Base-by-base conservation (phyloP, 1,139 yeast species). In the Suhomyces bokatorum region DNA sequence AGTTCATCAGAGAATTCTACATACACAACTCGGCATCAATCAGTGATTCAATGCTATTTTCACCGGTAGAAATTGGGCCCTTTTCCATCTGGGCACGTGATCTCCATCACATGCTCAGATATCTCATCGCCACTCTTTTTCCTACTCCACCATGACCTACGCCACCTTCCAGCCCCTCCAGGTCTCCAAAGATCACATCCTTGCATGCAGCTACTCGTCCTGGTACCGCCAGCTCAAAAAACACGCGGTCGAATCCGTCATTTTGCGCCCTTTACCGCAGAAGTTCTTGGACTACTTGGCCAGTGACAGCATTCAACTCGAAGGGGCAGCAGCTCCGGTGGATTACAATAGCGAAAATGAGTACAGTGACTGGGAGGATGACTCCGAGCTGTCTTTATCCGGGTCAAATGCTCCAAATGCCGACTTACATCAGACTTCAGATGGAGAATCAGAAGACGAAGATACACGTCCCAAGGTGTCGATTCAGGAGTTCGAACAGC, bases 231-330 rank as follows among this genome's bases (percentile, higher is more conserved):
- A 64, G 40, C 87, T 87, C 60, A 66, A 71, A 43, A 60, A 67
- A 1, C 66, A 81, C 49, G 65, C 78, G 0, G 80, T 59, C 80
- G 74, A 77, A 41, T 70, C 88, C 0, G 63, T 68, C 28, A 72
- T 90, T 6, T 62, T 91, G 24, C 70, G 66, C 43, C 89, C 95
- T 0, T 61, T 89, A 6, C 95, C 97, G 0, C 55, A 65, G 24
- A 73, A 69, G 17, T 93, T 93, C 58, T 62, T 90, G 2, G 78
- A 80, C 10, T 93, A 91, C 59, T 64, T 93, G 44, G 72, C 77
- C 22, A 76, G 82, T 34, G 99, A 93, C 53, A 93, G 95, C 16
- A 87, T 93, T 38, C 70, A 67, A 37, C 66, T 93, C 33, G 93
- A 93, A 0, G 72, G 68, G 15, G 69, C 70, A 8, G 68, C 67